Evolutionary conservation across 2,329 filamentous ascomycete species (phyloP), one percentile per base, ranked within the genome.

Genomic region (Drechslerella coelobrocha): DNA sequence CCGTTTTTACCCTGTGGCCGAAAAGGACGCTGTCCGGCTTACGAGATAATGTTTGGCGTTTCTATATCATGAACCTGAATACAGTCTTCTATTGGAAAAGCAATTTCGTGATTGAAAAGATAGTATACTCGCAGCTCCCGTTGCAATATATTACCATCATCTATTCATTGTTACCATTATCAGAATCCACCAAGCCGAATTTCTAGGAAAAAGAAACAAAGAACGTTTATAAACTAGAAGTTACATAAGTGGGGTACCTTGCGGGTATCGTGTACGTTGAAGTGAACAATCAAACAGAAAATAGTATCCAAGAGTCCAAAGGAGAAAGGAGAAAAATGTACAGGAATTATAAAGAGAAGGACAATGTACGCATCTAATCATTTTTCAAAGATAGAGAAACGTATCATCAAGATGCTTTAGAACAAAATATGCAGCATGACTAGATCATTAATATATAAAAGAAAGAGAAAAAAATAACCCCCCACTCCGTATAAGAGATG

Each of bases 181-280:
- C 34, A 39, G 34, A 47, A 45, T 19, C n/a, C 37, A 54, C 12
- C 9, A 24, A 50, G 53, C n/a, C n/a, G n/a, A n/a, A n/a, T n/a
- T n/a, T n/a, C n/a, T n/a, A n/a, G n/a, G 45, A 45, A 65, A 50
- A 41, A 2, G 53, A 60, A 37, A 23, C 24, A 53, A 31, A 26
- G 23, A 54, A 50, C 23, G 41, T 17, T 45, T 43, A 45, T 34
- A 52, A 45, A 48, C 50, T 34, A 47, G 21, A 59, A 53, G 55
- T 54, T 39, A 57, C 57, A 39, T 62, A 61, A 39, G 12, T 14
- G 34, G 12, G 12, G 34, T 39, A 39, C 34, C 34, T 14, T 39
- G 12, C 34, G 65, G 65, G 65, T 69, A 69, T 69, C 65, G 65
- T 69, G 65, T 69, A 69, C 65, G 65, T 57, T 23, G 51, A 62